Evolutionary conservation across 306 rosid species (phyloP).

Genomic region (Oxytropis ochrocephala): DNA sequence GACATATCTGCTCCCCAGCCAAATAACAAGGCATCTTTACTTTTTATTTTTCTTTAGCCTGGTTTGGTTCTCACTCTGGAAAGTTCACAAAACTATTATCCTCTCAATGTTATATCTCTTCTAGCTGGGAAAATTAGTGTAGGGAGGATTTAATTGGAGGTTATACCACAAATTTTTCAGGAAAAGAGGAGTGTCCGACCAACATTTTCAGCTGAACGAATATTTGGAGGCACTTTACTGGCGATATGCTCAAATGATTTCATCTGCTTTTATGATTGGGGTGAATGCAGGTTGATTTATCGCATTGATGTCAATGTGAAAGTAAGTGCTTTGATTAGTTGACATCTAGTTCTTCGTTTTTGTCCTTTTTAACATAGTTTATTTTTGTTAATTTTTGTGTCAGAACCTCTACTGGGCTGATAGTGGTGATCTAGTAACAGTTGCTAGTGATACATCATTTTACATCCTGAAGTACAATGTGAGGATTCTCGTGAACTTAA

Average conservation of each 20-base stretch:
- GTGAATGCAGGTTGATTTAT: constrained; percentile 90
- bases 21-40: background rate
- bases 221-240: constrained; percentile 76
- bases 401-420: constrained; percentile 99
- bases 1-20: background rate
- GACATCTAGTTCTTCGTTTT: constrained; percentile 2
- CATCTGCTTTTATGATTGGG: constrained; percentile 97
- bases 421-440: constrained; percentile 89
- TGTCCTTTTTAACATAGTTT: background rate
- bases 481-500: constrained; percentile 34
- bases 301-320: constrained; percentile 92
- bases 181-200: constrained; percentile 93
- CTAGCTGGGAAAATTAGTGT: background rate
- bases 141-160: background rate
- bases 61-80: constrained; percentile 8
- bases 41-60: background rate
- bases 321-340: constrained; percentile 46
- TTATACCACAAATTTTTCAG: constrained; percentile 42
- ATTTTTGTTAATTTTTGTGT: background rate
- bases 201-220: constrained; percentile 84
- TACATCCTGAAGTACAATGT: constrained; percentile 94
- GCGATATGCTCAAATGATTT: constrained; percentile 99
- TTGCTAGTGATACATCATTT: constrained; percentile 88
- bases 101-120: background rate
- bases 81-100: background rate